Percentiles rank a stretch among this genome's conserved stretches.
Conservation (phyloP, 2,329 filamentous ascomycete species). For the Rhynchosporium secalis region DNA sequence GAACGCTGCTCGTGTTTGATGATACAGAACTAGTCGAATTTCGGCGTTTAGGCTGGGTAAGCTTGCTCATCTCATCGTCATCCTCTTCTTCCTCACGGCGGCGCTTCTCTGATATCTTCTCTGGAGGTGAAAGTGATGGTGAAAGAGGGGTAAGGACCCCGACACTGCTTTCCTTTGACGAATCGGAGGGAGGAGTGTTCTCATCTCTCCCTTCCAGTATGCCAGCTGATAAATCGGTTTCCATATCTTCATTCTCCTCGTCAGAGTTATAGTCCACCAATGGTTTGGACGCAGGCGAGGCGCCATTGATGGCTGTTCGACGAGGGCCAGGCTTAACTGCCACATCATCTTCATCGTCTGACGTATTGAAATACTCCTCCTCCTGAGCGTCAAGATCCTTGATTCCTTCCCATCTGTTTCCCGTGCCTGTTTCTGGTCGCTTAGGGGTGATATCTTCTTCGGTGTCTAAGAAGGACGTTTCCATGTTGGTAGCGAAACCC, state of each 20-base stretch:
- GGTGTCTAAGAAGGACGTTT: conserved; percentile 69
- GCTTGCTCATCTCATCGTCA: conserved; percentile 85
- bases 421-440: conserved; percentile 51
- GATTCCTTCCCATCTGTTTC: conserved; percentile 66
- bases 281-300: conserved; percentile 63
- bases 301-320: conserved; percentile 54
- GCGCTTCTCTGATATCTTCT: conserved; percentile 84
- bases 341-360: conserved; percentile 81
- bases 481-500: conserved; percentile 64
- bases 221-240: conserved; percentile 45
- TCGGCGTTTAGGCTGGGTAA: conserved; percentile 63
- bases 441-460: conserved; percentile 55
- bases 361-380: conserved; percentile 91
- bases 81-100: conserved; percentile 92
- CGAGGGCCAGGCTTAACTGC: conserved; percentile 33
- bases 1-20: conserved; percentile 34
- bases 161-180: conserved; percentile 28
- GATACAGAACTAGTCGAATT: conserved; percentile 49
- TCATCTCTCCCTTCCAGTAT: conserved; percentile 23
- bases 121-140: conserved; percentile 56
- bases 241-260: conserved; percentile 73
- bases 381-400: conserved; percentile 83
- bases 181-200: conserved; percentile 31
- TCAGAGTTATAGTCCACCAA: conserved; percentile 93
- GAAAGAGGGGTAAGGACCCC: conserved; percentile 14